Evolutionary conservation across 768 basidiomycete genomes (phyloP), one percentile per base, ranked within the genome.

Genomic region (Boletus reticulatus): DNA sequence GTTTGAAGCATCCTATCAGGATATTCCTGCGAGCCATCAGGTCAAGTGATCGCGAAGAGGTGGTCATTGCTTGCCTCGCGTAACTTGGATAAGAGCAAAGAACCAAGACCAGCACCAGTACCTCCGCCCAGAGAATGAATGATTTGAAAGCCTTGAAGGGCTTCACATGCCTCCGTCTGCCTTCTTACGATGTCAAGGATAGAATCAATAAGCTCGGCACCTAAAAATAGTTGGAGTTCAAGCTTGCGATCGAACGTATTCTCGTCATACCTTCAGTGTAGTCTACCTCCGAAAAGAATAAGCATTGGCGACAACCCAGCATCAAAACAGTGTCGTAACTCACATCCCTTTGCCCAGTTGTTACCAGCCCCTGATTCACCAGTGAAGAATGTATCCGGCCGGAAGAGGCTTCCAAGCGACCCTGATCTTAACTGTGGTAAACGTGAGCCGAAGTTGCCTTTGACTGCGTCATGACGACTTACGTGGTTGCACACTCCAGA

Each of bases 321-420:
- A 53, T 19, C 34, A 53, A 24, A 24, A 45, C n/a, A 41, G 37
- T 41, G 76, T 10, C 13, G 10, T 49, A 50, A 73, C 87, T 74
- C 63, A 91, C 90, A 91, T 80, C 91, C 92, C 75, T 97, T 96
- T 16, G 93, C 94, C 90, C 92, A 97, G 60, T 95, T 96, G 65
- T 98, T 97, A 17, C 94, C 94, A 1, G 94, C 86, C 48, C 84
- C 80, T 54, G 76, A 74, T 43, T 80, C 72, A 7, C 84, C 80
- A 37, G 82, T 81, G 45, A 94, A 68, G 67, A 81, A 96, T 2
- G 92, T 96, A 67, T 94, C 93, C 3, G 95, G 95, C 47, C 87
- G 82, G 75, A 94, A 97, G 7, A 98, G 78, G 9, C 67, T 62
- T 4, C 94, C 94, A 38, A 90, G 73, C 3, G 80, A 72, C 12